A percentile compares a stretch with the other conserved stretches of the same genome.
Evolutionary conservation across 2,329 filamentous ascomycete species (phyloP).

Genomic region (Uncinocarpus reesii): DNA sequence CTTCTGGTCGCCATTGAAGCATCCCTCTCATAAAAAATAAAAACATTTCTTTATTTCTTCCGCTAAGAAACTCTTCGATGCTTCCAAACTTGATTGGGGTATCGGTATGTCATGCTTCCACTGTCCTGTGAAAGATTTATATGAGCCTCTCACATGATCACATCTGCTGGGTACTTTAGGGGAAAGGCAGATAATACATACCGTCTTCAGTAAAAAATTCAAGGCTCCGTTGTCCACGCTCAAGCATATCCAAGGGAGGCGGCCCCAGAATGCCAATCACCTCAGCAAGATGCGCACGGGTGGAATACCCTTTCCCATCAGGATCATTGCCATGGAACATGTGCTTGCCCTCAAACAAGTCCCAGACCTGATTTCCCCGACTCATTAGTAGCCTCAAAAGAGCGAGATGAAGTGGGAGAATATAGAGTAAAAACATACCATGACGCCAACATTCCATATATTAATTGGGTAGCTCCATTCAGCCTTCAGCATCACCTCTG

Average conservation of each 20-base stretch:
- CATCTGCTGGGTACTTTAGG: constrained; percentile 2
- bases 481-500: constrained; percentile 39
- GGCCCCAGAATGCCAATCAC: constrained; percentile 37
- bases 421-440: constrained; percentile 31
- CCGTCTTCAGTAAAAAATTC: constrained; percentile 37
- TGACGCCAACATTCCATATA: constrained; percentile 43
- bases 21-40: constrained; percentile 28
- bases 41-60: constrained; percentile 26
- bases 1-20: constrained; percentile 29
- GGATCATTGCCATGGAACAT: constrained; percentile 37
- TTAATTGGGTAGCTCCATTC: constrained; percentile 41
- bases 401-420: neutral
- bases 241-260: constrained; percentile 31
- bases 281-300: constrained; percentile 38
- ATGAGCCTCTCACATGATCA: constrained; percentile 15
- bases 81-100: constrained; percentile 14
- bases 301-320: constrained; percentile 28
- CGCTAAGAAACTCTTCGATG: constrained; percentile 21
- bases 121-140: constrained; percentile 15
- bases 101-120: constrained; percentile 20
- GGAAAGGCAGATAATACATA: constrained; percentile 17
- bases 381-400: constrained; percentile 4
- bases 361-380: constrained; percentile 31
- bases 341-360: constrained; percentile 38
- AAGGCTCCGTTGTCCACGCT: constrained; percentile 24